phyloP scores from a whole-genome alignment of 1,139 yeast species.

The Pichia sp. region DNA sequence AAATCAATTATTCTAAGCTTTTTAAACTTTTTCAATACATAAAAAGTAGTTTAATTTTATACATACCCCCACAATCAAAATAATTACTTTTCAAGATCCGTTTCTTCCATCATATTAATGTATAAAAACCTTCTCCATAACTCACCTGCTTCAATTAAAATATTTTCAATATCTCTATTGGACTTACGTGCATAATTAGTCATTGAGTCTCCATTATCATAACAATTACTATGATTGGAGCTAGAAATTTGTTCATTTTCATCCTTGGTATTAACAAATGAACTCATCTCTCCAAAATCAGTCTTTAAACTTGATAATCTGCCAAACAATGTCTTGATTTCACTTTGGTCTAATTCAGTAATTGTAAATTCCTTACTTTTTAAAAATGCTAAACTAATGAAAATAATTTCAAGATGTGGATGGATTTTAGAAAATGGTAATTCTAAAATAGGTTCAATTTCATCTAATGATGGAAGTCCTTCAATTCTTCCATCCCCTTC shows the following conservation, averaged over 20 bases:
- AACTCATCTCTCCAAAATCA: conserved; percentile 27
- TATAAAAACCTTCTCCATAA: conserved; percentile 85
- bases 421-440: conserved; percentile 66
- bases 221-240: neutral
- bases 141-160: conserved; percentile 76
- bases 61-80: too few relatives aligned
- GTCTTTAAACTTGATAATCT: conserved; percentile 36
- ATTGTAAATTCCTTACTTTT: conserved; percentile 74
- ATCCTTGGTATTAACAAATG: conserved; percentile 24
- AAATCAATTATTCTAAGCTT: too few relatives aligned
- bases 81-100: conserved; percentile 4
- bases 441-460: conserved; percentile 21
- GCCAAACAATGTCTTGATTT: conserved; percentile 71
- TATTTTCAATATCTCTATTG: conserved; percentile 56
- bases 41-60: too few relatives aligned
- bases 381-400: conserved; percentile 70
- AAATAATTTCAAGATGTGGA: conserved; percentile 73
- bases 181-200: conserved; percentile 14
- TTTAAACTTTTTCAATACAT: too few relatives aligned
- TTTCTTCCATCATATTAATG: conserved; percentile 56
- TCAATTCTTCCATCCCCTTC: neutral
- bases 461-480: conserved; percentile 13
- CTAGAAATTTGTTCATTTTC: conserved; percentile 7
- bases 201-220: conserved; percentile 2
- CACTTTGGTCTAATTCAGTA: conserved; percentile 84